phyloP scores from a whole-genome alignment of 495 filamentous ascomycete species.

The Cercophora sp. region DNA sequence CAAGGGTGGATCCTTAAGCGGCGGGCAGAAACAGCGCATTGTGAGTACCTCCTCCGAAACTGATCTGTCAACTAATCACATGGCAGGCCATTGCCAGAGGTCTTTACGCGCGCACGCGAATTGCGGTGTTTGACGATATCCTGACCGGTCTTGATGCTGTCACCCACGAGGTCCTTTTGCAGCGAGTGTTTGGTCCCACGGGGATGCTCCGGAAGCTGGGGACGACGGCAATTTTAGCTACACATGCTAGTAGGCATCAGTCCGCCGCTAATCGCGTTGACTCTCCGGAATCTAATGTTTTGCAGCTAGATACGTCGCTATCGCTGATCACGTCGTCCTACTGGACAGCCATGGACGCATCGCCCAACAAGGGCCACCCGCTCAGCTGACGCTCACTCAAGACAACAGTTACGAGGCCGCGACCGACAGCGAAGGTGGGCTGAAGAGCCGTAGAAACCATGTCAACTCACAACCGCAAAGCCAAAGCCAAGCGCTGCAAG shows the following conservation, averaged over 20 bases:
- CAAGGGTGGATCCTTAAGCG: slow-evolving; percentile 59
- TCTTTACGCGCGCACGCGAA: slow-evolving; percentile 18
- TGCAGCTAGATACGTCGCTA: neutral
- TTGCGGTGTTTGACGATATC: slow-evolving; percentile 24
- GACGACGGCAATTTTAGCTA: slow-evolving; percentile 1
- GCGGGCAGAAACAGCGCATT: slow-evolving; percentile 63
- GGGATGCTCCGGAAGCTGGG: slow-evolving; percentile 6
- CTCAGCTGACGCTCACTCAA: neutral
- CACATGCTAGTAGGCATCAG: slow-evolving; percentile 1
- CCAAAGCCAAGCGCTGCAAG: neutral
- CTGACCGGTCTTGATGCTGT: slow-evolving; percentile 54
- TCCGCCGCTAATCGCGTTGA: neutral
- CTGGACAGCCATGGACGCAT: neutral
- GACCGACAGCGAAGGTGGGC: neutral
- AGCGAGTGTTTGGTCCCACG: slow-evolving; percentile 14
- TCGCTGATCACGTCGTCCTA: slow-evolving; percentile 3
- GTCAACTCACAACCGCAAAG: neutral
- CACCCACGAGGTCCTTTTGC: slow-evolving; percentile 51
- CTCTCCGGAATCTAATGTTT: neutral
- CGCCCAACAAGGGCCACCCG: neutral
- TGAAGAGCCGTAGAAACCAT: neutral
- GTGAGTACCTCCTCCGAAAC: slow-evolving; percentile 3
- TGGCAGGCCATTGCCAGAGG: slow-evolving; percentile 24
- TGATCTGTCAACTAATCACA: neutral
- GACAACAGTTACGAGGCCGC: neutral